phyloP scores from a whole-genome alignment of 257 asterid species.

The Primulina eburnea region DNA sequence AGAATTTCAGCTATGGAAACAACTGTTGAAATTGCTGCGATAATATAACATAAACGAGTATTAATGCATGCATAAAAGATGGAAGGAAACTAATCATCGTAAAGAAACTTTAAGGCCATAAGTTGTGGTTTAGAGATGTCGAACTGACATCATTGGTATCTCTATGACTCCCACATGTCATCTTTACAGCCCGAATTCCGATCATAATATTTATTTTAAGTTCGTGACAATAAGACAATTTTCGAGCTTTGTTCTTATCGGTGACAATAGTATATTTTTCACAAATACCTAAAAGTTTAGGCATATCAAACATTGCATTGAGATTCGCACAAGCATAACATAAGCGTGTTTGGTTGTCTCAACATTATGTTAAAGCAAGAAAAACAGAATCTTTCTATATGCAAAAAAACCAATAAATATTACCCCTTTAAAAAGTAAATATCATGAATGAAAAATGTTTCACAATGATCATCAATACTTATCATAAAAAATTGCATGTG shows the following conservation, averaged over 20 bases:
- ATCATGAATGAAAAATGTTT: not conserved
- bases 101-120: not conserved
- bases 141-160: not conserved
- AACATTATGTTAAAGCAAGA: not conserved
- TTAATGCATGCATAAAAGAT: constrained; percentile 12
- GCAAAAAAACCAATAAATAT: not conserved
- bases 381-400: not conserved
- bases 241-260: not conserved
- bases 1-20: constrained; percentile 81
- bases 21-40: constrained; percentile 80
- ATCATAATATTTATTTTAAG: no score
- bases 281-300: not conserved
- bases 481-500: not conserved
- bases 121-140: not conserved
- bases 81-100: not conserved
- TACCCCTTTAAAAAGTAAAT: no score
- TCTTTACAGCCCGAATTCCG: not conserved
- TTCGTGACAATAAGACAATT: not conserved
- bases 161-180: not conserved
- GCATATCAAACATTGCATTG: not conserved
- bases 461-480: no score
- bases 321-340: not conserved
- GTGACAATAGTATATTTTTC: no score
- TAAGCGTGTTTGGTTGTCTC: not conserved
- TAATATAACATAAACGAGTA: constrained; percentile 18